Evolutionary conservation across 768 basidiomycete genomes (phyloP), one percentile per base, ranked within the genome.

Genomic region (Kwoniella dendrophila): DNA sequence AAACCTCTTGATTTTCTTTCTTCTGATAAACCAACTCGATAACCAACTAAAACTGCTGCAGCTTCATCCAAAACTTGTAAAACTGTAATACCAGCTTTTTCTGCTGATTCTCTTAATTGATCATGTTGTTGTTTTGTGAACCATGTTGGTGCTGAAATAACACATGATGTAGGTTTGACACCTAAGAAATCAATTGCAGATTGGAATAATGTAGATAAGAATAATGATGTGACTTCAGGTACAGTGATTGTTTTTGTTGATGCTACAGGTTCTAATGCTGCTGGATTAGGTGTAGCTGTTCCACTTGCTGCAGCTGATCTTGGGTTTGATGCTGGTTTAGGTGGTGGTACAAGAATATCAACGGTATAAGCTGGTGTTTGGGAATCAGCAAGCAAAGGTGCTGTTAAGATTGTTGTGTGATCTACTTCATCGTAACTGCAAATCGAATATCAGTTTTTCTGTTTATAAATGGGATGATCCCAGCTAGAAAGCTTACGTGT

Each of bases 181-280:
- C 92, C 92, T 12, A 98, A 84, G 80, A 94, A 98, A 76, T 93
- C 92, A 68, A 88, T 85, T 5, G 94, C 95, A 36, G 90, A 93
- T 65, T 89, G 83, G 63, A 92, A 80, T 33, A 99, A 86, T 2
- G 89, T 90, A 54, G 83, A 82, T 36, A 99, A 83, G 85, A 95
- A 97, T 70, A 93, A 85, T 40, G 88, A 84, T 30, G 90, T 85
- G 12, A 88, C 89, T 73, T 97, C 92, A 18, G 87, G 85, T 1
- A 89, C 87, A 47, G 90, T 90, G 27, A 98, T 82, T 60, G 88
- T 83, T 43, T 90, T 88, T 49, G 78, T 74, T 20, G 74, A 67
- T 85, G 90, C 2, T 87, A 82, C 81, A 8, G 87, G 86, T 38
- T 81, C 80, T 12, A 76, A 36, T 30, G 55, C 80, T 12, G 80